Base-by-base conservation (phyloP, 306 rosid genomes). In the Ziziphus jujuba region DNA sequence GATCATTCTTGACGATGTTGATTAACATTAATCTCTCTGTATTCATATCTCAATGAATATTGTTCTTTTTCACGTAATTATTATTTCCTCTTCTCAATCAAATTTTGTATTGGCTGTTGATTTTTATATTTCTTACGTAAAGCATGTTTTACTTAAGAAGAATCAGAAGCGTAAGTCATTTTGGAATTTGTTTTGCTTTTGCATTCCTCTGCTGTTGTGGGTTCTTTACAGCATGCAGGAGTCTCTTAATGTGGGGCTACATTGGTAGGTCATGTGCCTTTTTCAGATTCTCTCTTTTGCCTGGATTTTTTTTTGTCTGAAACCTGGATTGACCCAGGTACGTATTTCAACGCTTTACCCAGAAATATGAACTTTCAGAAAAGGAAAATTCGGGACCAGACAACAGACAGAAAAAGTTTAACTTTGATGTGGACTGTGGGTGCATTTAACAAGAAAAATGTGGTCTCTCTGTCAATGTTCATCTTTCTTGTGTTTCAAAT, bases 311-410 rank as follows among this genome's bases (percentile, higher is more conserved):
- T 71, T 61, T 64, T 59, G 81, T 59, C 20, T 16, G 20, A 16
- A 71, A 47, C 38, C 65, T 2, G 58, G 61, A 50, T 60, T 78
- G 76, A 56, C 72, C 70, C 45, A 50, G 35, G 31, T 31, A 63
- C 72, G 66, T 74, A 54, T 67, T 33, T 28, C 33, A 21, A 44
- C 63, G 48, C 80, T 72, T 56, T 72, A 53, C 65, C 65, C 44
- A 44, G 76, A 69, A 67, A 76, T 4, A 28, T 70, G 75, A 69
- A 62, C 80, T 75, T 72, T 83, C 61, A 54, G 49, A 67, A 74
- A 77, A 77, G 71, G 73, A 56, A 34, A 72, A 58, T 38, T 43
- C 53, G 77, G 77, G 78, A 71, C 25, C 24, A 54, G 82, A 80
- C 80, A 63, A 59, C 60, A 70, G 76, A 74, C 33, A 59, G 51